Percentiles rank a stretch among this genome's conserved stretches.
phyloP scores from a whole-genome alignment of 768 basidiomycete species.

The Collybia nuda region DNA sequence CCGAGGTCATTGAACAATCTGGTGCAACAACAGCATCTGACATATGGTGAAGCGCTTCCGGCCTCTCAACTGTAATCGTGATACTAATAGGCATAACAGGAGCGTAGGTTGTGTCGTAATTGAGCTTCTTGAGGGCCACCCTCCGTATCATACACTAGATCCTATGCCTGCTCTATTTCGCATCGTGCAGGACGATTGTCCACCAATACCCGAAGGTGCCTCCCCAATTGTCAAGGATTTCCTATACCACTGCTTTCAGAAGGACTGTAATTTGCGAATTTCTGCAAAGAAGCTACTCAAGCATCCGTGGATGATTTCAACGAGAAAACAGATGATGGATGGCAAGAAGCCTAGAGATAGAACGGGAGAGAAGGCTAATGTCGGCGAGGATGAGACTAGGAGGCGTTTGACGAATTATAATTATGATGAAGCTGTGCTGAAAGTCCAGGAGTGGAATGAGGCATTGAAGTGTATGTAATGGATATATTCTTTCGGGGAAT shows the following conservation, averaged over 20 bases:
- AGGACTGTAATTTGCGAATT: constrained; percentile 92
- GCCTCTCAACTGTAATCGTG: neutral
- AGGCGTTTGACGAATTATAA: constrained; percentile 75
- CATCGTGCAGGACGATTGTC: constrained; percentile 97
- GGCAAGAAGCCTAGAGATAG: constrained; percentile 29
- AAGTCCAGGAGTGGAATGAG: constrained; percentile 99
- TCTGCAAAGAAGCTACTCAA: constrained; percentile 88
- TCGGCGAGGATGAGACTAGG: constrained; percentile 33
- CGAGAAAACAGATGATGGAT: constrained; percentile 68
- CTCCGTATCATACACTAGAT: constrained; percentile 93
- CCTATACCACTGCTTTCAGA: constrained; percentile 96
- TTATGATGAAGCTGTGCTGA: constrained; percentile 90
- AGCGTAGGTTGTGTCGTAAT: constrained; percentile 98
- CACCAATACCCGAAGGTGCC: constrained; percentile 94
- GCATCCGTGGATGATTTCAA: constrained; percentile 95
- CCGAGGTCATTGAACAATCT: constrained; percentile 97
- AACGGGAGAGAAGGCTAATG: constrained; percentile 29
- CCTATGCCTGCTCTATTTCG: constrained; percentile 99
- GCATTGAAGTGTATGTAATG: constrained; percentile 77
- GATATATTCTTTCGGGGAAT: constrained; percentile 7
- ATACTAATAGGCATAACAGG: constrained; percentile 30
- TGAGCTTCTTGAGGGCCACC: constrained; percentile 87
- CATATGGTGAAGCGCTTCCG: constrained; percentile 57
- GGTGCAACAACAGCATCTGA: constrained; percentile 97
- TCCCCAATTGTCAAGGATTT: constrained; percentile 97